Conservation (phyloP, 139 green algal species). For the Microglena sp. region DNA sequence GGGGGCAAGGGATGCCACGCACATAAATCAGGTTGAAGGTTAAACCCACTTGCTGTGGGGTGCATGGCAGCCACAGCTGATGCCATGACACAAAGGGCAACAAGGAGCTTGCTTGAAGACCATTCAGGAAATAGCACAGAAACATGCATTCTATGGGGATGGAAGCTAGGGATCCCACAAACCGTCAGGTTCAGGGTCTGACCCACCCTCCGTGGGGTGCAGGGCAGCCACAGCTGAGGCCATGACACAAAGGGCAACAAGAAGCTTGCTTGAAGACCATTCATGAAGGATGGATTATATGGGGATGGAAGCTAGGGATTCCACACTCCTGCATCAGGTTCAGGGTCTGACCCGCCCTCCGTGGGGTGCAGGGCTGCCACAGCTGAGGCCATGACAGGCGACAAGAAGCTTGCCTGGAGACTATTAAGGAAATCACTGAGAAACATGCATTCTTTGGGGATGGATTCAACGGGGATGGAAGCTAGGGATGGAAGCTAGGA, state of each 20-base stretch:
- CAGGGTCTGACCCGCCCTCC: background rate
- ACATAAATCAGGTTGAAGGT: background rate
- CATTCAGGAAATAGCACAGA: slow-evolving; percentile 1
- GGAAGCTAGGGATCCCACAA: slow-evolving; percentile 1
- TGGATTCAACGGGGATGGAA: background rate
- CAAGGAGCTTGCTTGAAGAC: background rate
- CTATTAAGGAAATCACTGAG: slow-evolving; percentile 70
- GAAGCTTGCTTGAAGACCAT: background rate
- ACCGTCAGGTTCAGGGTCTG: slow-evolving; percentile 2
- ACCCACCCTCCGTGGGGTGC: background rate
- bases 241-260: background rate
- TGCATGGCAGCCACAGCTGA: slow-evolving; percentile 6
- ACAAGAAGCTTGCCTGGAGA: slow-evolving; percentile 27
- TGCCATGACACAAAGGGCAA: background rate
- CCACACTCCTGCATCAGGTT: slow-evolving; percentile 9
- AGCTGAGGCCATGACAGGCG: too few species aligned
- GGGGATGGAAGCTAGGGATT: background rate
- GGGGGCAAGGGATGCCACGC: background rate
- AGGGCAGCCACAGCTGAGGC: slow-evolving; percentile 4
- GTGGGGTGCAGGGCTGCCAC: slow-evolving; percentile 16
- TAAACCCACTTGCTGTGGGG: background rate
- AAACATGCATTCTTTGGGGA: slow-evolving; percentile 67
- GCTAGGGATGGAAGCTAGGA: too few species aligned
- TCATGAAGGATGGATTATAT: slow-evolving; percentile 1
- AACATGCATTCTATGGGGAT: background rate